phyloP scores from a whole-genome alignment of 2,329 filamentous ascomycete genomes.

The Monilinia aucupariae region DNA sequence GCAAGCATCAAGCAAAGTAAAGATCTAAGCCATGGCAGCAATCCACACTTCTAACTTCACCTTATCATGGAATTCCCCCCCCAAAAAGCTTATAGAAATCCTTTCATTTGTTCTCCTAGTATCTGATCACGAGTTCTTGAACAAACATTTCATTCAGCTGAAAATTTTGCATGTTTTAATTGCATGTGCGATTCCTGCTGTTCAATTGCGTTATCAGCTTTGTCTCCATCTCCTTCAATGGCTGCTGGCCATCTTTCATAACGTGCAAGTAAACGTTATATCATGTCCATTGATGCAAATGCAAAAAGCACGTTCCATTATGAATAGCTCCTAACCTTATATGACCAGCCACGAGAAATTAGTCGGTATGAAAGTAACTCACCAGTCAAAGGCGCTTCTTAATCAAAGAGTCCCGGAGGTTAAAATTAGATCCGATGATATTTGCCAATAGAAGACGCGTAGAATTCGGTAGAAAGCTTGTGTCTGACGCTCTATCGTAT shows the following conservation, averaged over 20 bases:
- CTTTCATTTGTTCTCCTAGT: neutral
- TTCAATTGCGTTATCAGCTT: neutral
- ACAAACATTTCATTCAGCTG: neutral
- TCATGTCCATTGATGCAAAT: neutral
- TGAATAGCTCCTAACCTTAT: neutral
- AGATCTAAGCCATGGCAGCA: neutral
- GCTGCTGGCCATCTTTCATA: neutral
- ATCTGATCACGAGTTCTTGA: neutral
- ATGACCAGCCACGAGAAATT: neutral
- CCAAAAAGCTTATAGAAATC: neutral
- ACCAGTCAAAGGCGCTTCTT: neutral
- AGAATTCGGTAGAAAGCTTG: neutral
- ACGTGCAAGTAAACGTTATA: neutral
- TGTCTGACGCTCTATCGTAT: neutral
- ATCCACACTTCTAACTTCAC: neutral
- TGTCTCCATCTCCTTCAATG: neutral
- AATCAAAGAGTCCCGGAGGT: neutral
- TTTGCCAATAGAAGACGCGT: neutral
- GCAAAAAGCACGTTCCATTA: neutral
- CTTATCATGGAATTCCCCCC: neutral
- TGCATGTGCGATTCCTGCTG: neutral
- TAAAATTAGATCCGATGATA: neutral
- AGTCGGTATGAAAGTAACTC: neutral
- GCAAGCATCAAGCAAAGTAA: neutral
- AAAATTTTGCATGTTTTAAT: neutral